phyloP scores from a whole-genome alignment of 1,139 yeast species.

The Suhomyces bokatorum region DNA sequence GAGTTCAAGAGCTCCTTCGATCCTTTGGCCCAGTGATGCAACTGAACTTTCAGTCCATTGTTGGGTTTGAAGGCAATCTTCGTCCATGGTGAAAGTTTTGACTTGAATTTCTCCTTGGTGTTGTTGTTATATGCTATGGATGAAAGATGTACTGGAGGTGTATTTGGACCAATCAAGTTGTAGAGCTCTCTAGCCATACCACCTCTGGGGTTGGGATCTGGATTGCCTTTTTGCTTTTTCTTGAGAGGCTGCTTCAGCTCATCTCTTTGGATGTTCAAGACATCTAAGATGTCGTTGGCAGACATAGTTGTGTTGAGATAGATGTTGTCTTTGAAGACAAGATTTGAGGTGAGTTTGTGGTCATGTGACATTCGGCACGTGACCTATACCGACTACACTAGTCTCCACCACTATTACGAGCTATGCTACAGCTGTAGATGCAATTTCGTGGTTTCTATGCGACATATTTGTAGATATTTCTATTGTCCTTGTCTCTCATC shows the following conservation, averaged over 20 bases:
- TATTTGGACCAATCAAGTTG: constrained; percentile 84
- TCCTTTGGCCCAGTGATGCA: constrained; percentile 90
- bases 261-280: constrained; percentile 62
- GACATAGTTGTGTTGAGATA: constrained; percentile 31
- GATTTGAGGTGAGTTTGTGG: not conserved
- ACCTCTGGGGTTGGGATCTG: constrained; percentile 38
- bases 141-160: constrained; percentile 71
- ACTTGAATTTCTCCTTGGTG: constrained; percentile 65
- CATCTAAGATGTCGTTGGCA: constrained; percentile 72
- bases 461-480: constrained; percentile 68
- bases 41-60: constrained; percentile 46
- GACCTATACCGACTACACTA: not conserved
- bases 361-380: not conserved
- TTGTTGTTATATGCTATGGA: constrained; percentile 46
- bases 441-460: constrained; percentile 38
- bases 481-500: constrained; percentile 65
- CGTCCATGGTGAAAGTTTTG: constrained; percentile 84
- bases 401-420: too few relatives aligned
- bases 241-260: constrained; percentile 36
- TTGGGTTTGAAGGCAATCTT: constrained; percentile 60
- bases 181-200: constrained; percentile 92
- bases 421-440: not conserved
- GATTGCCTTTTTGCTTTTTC: constrained; percentile 39
- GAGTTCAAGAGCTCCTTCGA: constrained; percentile 50
- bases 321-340: not conserved